Evolutionary conservation across 2,329 filamentous ascomycete species (phyloP), one percentile per base, ranked within the genome.

Genomic region (Trichoderma sp.): DNA sequence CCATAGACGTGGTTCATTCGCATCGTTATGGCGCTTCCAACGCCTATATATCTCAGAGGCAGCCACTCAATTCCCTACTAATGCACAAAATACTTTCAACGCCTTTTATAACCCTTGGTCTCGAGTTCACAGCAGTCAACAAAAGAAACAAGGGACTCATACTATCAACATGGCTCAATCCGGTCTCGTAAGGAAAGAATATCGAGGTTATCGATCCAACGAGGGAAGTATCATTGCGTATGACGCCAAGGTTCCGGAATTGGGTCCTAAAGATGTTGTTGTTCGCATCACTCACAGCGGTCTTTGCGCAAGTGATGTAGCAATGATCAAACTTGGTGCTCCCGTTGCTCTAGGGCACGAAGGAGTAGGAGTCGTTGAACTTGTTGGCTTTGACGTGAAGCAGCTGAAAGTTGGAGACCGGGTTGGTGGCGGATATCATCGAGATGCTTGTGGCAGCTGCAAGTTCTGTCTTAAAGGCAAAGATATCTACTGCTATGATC

Each of bases 391-490:
- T 0, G 77, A 79, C 4, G 82, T 87, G 18, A 77, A 75, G 26
- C 76, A 78, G 32, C 79, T 85, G 73, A 79, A 78, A 46, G 77
- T 79, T 54, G 84, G 84, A 51, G 83, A 87, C 70, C 77, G 77
- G 7, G 85, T 86, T 21, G 71, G 71, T 5, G 60, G 71, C 3
- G 3, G 75, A 86, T 61, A 81, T 83, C 71, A 80, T 79, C 28
- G 82, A 79, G 71, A 83, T 86, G 70, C 81, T 77, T 87, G 85
- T 73, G 82, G 80, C 1, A 79, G 77, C 2, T 87, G 85, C 75
- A 74, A 76, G 28, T 84, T 81, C 74, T 87, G 85, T 73, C 79
- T 71, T 2, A 61, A 66, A 13, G 71, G 71, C 13, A 32, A 56
- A 21, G 71, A 71, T 16, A 71, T 69, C 28, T 68, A 61, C 39